A percentile compares a stretch with the other conserved stretches of the same genome.
Evolutionary conservation across 148 eudicot genomes (phyloP).

Genomic region (Vaccinium macrocarpon): DNA sequence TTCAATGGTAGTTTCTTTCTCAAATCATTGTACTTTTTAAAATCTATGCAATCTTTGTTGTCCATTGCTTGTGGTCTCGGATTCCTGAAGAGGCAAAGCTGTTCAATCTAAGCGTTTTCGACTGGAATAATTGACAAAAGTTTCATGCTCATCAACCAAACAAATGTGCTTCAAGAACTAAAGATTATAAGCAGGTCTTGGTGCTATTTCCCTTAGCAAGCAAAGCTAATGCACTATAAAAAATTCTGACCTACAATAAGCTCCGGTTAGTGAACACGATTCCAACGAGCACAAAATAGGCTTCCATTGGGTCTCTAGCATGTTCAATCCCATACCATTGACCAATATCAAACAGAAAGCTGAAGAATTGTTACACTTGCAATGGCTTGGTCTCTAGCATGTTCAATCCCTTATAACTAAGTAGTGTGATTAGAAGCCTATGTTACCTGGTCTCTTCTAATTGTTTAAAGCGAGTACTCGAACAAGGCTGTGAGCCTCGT

Average conservation of each 20-base stretch:
- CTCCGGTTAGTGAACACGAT: too few relatives aligned
- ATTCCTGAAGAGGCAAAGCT: neutral
- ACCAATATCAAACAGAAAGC: too few relatives aligned
- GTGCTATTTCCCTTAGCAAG: neutral
- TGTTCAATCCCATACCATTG: too few relatives aligned
- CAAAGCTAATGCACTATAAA: too few relatives aligned
- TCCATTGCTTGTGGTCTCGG: neutral
- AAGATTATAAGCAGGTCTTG: neutral
- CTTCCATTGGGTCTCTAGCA: too few relatives aligned
- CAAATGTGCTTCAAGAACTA: neutral
- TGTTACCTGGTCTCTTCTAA: neutral
- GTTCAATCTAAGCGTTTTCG: neutral
- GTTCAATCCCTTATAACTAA: too few relatives aligned
- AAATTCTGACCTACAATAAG: too few relatives aligned
- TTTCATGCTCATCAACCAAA: neutral
- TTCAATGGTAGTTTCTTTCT: conserved; percentile 6
- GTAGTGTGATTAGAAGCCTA: neutral
- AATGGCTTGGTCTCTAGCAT: too few relatives aligned
- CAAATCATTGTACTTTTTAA: neutral
- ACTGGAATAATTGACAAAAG: neutral
- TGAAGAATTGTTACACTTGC: too few relatives aligned
- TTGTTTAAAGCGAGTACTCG: too few relatives aligned
- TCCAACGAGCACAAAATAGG: too few relatives aligned
- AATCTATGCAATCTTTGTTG: conserved; percentile 5
- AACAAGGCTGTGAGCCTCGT: neutral